Evolutionary conservation across 148 eudicot species (phyloP), one percentile per base, ranked within the genome.

Genomic region (Tetragonia tetragonoides): DNA sequence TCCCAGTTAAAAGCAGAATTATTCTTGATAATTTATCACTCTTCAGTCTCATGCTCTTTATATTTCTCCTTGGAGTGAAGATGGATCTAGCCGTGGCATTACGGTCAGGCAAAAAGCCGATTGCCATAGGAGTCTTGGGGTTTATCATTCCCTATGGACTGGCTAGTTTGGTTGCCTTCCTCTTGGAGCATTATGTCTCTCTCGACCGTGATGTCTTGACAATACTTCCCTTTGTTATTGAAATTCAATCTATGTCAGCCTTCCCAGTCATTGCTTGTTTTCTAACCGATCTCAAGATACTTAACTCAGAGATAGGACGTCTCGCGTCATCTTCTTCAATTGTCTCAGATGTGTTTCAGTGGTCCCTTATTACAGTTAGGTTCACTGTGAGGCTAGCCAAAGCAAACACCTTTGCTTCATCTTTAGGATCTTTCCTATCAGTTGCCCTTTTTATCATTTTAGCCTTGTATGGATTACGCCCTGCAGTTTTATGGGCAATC

Each of bases 311-410:
- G 72, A 78, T 87, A 6, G 90, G 90, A 0, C 81, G 86, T 3
- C 21, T 87, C 16, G 90, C 90, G 9, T 79, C 85, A 61, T 85
- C 90, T 7, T 85, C 90, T 72, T 83, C 90, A 0, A 51, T 87
- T 10, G 80, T 87, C 41, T 77, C 84, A 1, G 90, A 83, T 75
- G 73, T 79, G 4, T 85, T 81, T 76, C 81, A 80, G 44, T 84
- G 87, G 92, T 49, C 74, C 7, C 8, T 87, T 8, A 41, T 76
- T 28, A 54, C 60, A n/a, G 56, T 83, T 6, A 81, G 53, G 68
- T 78, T 78, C 23, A 78, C 83, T 2, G 37, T 60, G 0, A 59
- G 69, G 40, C 72, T 85, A 15, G 80, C 84, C 4, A 80, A 18
- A 67, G 69, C 74, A 16, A 83, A 73, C 72, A 77, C 87, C 5